Evolutionary conservation across 192 early-diverging fungal genomes (phyloP).

Genomic region (Backusella luteola): DNA sequence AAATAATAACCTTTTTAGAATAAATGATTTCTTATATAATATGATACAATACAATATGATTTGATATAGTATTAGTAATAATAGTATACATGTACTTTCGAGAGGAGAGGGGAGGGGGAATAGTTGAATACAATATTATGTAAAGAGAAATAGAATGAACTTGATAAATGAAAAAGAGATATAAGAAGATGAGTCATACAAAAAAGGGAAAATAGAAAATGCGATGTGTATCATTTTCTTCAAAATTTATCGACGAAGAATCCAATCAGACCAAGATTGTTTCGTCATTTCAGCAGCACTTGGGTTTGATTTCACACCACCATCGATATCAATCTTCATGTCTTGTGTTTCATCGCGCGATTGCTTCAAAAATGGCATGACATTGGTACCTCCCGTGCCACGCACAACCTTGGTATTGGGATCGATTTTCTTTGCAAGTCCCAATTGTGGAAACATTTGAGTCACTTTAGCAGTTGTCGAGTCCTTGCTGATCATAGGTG

Average conservation of each 20-base stretch:
- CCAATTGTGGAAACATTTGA: slow-evolving; percentile 29
- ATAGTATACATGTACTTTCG: not conserved
- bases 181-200: not conserved
- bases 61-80: not conserved
- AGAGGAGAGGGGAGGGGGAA: not conserved
- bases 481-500: slow-evolving; percentile 13
- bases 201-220: not conserved
- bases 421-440: slow-evolving; percentile 63
- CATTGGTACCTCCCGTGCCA: slow-evolving; percentile 82
- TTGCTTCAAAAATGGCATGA: slow-evolving; percentile 94
- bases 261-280: slow-evolving; percentile 27
- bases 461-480: slow-evolving; percentile 18
- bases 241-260: slow-evolving; percentile 10
- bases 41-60: no score
- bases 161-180: not conserved
- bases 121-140: not conserved
- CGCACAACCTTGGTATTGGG: slow-evolving; percentile 57
- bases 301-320: not conserved
- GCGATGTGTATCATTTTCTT: not conserved
- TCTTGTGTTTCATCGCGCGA: slow-evolving; percentile 78
- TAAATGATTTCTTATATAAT: not conserved
- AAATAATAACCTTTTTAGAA: not conserved
- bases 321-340: slow-evolving; percentile 33
- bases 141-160: not conserved
- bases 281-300: not conserved